Evolutionary conservation across 768 basidiomycete genomes (phyloP).

Genomic region (Lentinula raphanica): DNA sequence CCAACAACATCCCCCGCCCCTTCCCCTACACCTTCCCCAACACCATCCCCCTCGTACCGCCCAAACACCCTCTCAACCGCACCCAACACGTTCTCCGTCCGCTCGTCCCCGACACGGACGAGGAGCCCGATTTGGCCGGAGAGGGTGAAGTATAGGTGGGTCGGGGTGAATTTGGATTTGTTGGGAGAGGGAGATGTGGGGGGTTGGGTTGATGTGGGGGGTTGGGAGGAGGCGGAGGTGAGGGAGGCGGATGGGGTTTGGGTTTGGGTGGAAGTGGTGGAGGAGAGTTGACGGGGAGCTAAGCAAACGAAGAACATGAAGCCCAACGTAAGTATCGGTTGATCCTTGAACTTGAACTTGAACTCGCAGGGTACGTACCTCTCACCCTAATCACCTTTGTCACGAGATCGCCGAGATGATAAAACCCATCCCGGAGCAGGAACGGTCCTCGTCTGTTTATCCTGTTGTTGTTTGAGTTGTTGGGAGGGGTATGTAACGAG

Average conservation of each 20-base stretch:
- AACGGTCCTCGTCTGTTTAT: too few relatives aligned
- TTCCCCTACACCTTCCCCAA: too few relatives aligned
- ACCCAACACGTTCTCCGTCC: too few relatives aligned
- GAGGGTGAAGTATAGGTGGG: conserved; percentile 71
- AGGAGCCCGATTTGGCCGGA: conserved; percentile 77
- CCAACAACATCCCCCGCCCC: too few relatives aligned
- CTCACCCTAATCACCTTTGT: conserved; percentile 69
- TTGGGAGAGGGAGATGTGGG: conserved; percentile 30
- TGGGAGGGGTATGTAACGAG: conserved; percentile 38
- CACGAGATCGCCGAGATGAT: conserved; percentile 71
- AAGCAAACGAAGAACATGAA: too few relatives aligned
- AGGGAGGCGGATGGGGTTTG: neutral
- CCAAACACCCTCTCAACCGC: too few relatives aligned
- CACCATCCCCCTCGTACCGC: too few relatives aligned
- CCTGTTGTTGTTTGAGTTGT: too few relatives aligned
- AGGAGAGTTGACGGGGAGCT: too few relatives aligned
- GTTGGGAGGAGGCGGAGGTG: conserved; percentile 33
- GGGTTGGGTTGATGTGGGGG: conserved; percentile 43
- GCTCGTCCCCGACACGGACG: conserved; percentile 48
- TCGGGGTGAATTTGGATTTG: conserved; percentile 50
- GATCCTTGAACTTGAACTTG: too few relatives aligned
- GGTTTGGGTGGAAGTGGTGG: neutral
- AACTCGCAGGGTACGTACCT: neutral
- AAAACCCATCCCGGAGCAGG: conserved; percentile 65
- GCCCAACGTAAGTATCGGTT: too few relatives aligned